A percentile compares a stretch with the other conserved stretches of the same genome.
phyloP scores from a whole-genome alignment of 257 asterid genomes.

The Solanum chiquidenum region DNA sequence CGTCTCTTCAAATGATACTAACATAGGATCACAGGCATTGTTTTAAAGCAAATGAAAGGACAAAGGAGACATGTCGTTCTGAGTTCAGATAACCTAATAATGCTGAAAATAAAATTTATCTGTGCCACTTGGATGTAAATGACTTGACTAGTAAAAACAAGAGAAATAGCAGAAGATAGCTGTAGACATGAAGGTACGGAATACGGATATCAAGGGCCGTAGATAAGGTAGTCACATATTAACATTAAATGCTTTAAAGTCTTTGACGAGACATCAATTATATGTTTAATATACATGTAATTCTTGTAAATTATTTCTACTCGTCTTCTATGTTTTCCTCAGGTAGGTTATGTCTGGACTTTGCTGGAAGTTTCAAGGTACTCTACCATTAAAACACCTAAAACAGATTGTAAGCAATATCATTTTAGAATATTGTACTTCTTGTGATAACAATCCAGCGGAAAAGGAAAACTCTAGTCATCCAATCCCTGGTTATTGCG shows the following conservation, averaged over 20 bases:
- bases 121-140: background rate
- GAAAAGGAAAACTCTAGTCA: background rate
- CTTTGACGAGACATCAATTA: background rate
- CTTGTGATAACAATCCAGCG: background rate
- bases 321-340: background rate
- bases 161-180: background rate
- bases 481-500: background rate
- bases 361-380: background rate
- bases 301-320: background rate
- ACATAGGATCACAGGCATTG: background rate
- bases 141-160: background rate
- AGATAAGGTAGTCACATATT: background rate
- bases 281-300: background rate
- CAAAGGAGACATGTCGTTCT: background rate
- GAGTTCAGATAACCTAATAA: background rate
- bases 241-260: background rate
- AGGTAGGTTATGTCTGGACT: background rate
- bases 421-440: background rate
- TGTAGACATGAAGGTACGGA: background rate
- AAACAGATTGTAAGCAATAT: background rate
- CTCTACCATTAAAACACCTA: background rate
- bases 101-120: background rate
- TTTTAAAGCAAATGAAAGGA: background rate
- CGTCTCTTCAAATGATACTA: background rate
- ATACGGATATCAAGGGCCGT: background rate